These are phyloP conservation scores for Colletotrichum lini DNA, from an alignment of 2,329 filamentous ascomycete genomes.

Conservation along the genomic window DNA sequence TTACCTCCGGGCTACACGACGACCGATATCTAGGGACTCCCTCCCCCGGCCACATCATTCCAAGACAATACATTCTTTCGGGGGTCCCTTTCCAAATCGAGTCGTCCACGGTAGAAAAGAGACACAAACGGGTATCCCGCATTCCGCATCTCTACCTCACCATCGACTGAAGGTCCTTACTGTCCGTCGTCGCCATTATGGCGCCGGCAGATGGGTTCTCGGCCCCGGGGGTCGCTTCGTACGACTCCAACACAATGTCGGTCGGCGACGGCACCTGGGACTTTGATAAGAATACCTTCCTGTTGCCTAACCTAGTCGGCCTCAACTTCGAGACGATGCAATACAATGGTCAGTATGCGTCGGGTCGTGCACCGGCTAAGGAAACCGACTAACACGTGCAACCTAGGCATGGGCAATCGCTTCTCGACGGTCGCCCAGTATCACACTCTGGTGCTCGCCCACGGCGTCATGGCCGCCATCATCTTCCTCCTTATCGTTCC, in stretches of 20 bases:
- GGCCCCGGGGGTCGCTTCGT: constrained; percentile 79
- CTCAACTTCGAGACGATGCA: constrained; percentile 86
- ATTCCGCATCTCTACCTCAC: constrained; percentile 22
- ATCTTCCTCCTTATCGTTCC: constrained; percentile 83
- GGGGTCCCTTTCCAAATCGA: constrained; percentile 19
- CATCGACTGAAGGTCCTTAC: constrained; percentile 32
- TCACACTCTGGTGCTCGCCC: constrained; percentile 77
- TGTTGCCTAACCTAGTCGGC: constrained; percentile 83
- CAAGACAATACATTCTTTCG: constrained; percentile 33
- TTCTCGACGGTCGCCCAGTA: constrained; percentile 80
- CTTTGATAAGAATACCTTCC: constrained; percentile 80
- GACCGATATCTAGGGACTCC: constrained; percentile 27
- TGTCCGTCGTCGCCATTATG: constrained; percentile 65
- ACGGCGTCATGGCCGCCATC: constrained; percentile 80
- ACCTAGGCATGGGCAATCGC: constrained; percentile 83
- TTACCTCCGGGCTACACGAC: constrained; percentile 29
- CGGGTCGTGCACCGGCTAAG: not conserved
- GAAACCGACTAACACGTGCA: constrained; percentile 40
- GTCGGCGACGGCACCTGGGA: constrained; percentile 91
- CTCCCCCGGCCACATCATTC: constrained; percentile 8
- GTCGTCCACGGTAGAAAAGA: constrained; percentile 24
- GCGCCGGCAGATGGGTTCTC: constrained; percentile 74
- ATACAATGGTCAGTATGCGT: constrained; percentile 78
- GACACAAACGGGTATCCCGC: constrained; percentile 17
- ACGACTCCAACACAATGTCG: constrained; percentile 80